Percentiles rank a stretch among this genome's conserved stretches.
Evolutionary conservation across 108 stramenopile species (phyloP).

Genomic region (Poteriospumella lacustris): DNA sequence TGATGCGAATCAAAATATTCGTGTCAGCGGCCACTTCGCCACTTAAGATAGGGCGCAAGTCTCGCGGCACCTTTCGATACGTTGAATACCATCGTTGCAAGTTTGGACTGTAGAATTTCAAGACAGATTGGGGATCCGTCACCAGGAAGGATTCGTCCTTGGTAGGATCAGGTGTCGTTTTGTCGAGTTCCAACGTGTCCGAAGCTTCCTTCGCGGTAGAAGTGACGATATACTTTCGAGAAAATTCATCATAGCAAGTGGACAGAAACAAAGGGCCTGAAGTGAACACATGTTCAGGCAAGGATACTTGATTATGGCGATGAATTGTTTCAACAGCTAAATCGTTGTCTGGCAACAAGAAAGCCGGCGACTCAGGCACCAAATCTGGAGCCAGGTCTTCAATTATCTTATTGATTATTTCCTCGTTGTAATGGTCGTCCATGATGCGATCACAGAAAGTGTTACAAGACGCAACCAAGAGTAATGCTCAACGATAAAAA

Average conservation of each 20-base stretch:
- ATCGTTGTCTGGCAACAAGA: background rate
- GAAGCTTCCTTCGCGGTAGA: background rate
- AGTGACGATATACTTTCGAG: background rate
- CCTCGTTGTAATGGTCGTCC: no score
- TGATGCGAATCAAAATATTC: conserved; percentile 3
- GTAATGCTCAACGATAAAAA: no score
- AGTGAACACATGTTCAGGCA: background rate
- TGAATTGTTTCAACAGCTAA: background rate
- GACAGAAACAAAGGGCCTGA: background rate
- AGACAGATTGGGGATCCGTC: background rate
- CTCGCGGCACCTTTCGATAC: background rate
- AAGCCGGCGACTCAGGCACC: background rate
- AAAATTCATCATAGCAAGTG: conserved; percentile 20
- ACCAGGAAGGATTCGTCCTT: background rate
- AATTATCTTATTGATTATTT: background rate
- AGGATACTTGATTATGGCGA: background rate
- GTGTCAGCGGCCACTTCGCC: background rate
- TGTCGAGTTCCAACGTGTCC: background rate
- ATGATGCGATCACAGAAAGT: no score
- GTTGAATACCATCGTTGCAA: background rate
- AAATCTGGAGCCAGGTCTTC: background rate
- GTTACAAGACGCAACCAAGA: no score
- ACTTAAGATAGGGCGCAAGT: background rate
- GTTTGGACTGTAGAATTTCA: background rate
- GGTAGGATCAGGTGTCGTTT: background rate